Percentiles rank a stretch among this genome's conserved stretches.
These are phyloP conservation scores for Punica granatum DNA, from an alignment of 345 rosid genomes.

Conservation along the genomic window DNA sequence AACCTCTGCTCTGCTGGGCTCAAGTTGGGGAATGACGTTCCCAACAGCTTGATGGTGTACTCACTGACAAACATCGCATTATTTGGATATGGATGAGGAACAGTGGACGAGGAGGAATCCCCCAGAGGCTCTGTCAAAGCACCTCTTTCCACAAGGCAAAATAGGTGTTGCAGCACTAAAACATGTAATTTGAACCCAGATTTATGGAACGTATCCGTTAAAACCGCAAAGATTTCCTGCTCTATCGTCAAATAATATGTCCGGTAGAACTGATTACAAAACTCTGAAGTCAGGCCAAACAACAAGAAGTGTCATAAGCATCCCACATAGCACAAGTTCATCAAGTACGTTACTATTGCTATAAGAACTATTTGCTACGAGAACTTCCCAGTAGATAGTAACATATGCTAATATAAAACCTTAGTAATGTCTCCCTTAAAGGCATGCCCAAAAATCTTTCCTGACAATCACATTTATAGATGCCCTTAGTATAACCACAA, in stretches of 20 bases:
- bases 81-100: conserved; percentile 63
- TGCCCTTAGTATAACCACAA: no score
- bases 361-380: not conserved
- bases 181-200: conserved; percentile 99
- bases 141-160: conserved; percentile 80
- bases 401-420: not conserved
- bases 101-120: conserved; percentile 78
- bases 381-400: not conserved
- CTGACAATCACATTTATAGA: no score
- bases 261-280: conserved; percentile 80
- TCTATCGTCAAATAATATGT: conserved; percentile 61
- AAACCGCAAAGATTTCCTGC: conserved; percentile 95
- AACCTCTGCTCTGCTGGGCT: conserved; percentile 87
- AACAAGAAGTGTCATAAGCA: conserved; percentile 14
- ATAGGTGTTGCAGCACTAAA: conserved; percentile 73
- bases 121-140: conserved; percentile 83
- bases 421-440: no score
- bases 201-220: conserved; percentile 95
- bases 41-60: conserved; percentile 81
- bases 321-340: not conserved
- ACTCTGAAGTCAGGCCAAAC: conserved; percentile 45
- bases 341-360: not conserved
- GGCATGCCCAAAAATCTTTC: no score
- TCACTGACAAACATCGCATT: conserved; percentile 80
- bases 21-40: conserved; percentile 96